phyloP scores from a whole-genome alignment of 306 rosid genomes.

The Leucaena leucocephala region DNA sequence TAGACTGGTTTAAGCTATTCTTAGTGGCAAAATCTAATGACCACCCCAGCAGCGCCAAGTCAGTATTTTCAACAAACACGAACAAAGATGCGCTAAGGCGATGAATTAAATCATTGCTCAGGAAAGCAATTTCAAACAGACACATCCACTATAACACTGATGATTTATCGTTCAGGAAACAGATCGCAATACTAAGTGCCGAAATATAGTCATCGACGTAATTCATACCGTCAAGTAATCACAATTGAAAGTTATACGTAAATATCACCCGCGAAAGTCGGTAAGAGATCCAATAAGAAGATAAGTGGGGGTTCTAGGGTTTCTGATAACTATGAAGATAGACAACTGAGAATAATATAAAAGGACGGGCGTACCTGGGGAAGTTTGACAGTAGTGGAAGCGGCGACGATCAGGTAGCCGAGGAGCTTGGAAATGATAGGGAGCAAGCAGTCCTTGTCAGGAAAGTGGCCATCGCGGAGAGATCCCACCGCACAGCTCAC shows the following conservation, averaged over 20 bases:
- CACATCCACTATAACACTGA: background rate
- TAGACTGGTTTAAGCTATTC: background rate
- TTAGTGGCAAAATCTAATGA: background rate
- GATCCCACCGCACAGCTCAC: conserved; percentile 72
- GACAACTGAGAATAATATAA: background rate
- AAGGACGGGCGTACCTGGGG: conserved; percentile 67
- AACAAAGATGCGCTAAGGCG: background rate
- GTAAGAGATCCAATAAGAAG: background rate
- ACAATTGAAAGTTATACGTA: background rate
- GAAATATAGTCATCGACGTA: background rate
- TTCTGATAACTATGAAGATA: background rate
- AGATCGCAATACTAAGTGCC: background rate
- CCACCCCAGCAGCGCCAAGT: background rate
- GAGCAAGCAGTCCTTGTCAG: conserved; percentile 84
- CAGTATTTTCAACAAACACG: background rate
- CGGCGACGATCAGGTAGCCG: conserved; percentile 96
- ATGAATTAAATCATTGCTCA: background rate
- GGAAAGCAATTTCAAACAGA: background rate
- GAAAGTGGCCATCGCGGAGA: conserved; percentile 72
- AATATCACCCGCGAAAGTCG: background rate
- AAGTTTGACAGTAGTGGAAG: conserved; percentile 97
- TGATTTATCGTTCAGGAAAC: background rate
- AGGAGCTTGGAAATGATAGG: conserved; percentile 94
- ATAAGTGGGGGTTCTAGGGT: background rate
- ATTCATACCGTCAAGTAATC: background rate